Percentiles rank a stretch among this genome's conserved stretches.
These are phyloP conservation scores for Dictyostelium intermedium DNA, from an alignment of 78 protist genomes.

Conservation along the genomic window DNA sequence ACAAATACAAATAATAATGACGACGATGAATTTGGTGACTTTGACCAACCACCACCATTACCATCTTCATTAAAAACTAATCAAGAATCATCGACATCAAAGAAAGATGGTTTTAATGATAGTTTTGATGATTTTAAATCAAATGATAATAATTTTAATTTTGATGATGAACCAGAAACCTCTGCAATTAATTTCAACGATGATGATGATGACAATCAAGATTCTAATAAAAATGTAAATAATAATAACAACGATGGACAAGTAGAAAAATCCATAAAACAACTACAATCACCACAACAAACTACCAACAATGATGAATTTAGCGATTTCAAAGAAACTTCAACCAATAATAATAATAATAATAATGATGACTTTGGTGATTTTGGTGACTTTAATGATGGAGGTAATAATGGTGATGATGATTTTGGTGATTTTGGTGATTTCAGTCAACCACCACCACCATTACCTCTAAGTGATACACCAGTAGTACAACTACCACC, in stretches of 20 bases:
- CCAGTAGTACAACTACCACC: neutral
- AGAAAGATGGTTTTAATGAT: neutral
- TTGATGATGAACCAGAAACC: neutral
- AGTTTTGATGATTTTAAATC: neutral
- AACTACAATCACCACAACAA: neutral
- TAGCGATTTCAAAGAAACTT: neutral
- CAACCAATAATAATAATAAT: neutral
- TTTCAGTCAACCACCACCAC: neutral
- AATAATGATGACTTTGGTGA: slow-evolving; percentile 22
- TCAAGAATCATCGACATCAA: neutral
- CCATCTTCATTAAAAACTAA: too few species aligned
- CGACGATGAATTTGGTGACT: neutral
- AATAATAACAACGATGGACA: neutral
- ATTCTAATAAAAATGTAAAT: neutral
- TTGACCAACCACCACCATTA: neutral
- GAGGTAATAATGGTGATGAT: neutral
- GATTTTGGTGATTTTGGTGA: slow-evolving; percentile 12
- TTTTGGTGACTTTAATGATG: neutral
- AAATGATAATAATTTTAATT: neutral
- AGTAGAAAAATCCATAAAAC: neutral
- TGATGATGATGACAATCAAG: slow-evolving; percentile 3
- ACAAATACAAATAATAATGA: neutral
- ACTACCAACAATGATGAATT: neutral
- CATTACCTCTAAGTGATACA: too few species aligned
- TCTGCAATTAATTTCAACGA: neutral